Evolutionary conservation across 163 green algal species (phyloP).

Genomic region (Scenedesmus sp.): DNA sequence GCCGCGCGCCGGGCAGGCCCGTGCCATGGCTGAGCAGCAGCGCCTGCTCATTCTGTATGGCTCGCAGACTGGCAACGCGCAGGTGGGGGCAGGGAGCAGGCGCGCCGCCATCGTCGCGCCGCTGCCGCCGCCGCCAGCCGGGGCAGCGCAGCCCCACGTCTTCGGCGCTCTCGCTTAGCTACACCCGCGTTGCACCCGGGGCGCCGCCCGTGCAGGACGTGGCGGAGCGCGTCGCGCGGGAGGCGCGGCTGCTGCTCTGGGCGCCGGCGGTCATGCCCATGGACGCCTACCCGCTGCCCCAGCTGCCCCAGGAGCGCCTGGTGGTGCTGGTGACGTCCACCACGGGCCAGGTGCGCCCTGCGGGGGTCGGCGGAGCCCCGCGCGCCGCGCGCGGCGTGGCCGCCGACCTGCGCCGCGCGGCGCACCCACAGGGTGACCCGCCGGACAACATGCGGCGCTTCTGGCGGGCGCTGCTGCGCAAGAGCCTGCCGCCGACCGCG

Average conservation of each 20-base stretch:
- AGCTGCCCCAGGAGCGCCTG: conserved; percentile 67
- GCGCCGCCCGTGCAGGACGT: conserved; percentile 79
- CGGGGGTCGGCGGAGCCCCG: neutral
- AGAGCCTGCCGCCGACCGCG: conserved; percentile 75
- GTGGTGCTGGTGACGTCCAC: conserved; percentile 83
- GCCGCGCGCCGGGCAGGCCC: too few relatives aligned
- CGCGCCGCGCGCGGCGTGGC: neutral
- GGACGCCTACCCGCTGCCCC: conserved; percentile 73
- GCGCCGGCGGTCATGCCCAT: conserved; percentile 70
- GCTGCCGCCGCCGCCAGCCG: too few relatives aligned
- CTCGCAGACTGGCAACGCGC: conserved; percentile 92
- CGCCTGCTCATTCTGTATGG: conserved; percentile 87
- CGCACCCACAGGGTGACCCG: conserved; percentile 91
- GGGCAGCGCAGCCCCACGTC: neutral
- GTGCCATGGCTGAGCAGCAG: too few relatives aligned
- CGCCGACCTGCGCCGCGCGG: neutral
- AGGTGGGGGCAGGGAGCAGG: too few relatives aligned
- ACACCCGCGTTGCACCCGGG: neutral
- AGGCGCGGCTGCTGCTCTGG: conserved; percentile 74
- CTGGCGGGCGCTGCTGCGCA: conserved; percentile 93
- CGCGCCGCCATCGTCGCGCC: too few relatives aligned
- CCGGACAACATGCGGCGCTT: conserved; percentile 89
- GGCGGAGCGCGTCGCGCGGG: conserved; percentile 86
- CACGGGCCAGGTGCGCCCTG: conserved; percentile 73
- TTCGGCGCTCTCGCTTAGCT: neutral